These are phyloP conservation scores for Salvia splendens DNA, from an alignment of 257 asterid species.

Conservation along the genomic window DNA sequence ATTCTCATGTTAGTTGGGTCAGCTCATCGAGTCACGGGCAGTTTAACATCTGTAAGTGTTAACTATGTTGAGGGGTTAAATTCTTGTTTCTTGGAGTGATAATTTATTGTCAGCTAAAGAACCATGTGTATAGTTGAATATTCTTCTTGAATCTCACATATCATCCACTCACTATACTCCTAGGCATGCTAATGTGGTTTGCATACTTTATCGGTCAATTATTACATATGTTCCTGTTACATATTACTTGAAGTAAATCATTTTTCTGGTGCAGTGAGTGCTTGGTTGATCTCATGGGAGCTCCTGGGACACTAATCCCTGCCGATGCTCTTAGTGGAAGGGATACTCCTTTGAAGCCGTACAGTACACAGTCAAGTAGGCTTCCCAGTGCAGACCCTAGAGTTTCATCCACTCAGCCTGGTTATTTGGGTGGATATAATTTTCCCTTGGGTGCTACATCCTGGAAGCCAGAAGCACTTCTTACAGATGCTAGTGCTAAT, in stretches of 20 bases:
- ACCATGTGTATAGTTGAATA: conserved; percentile 13
- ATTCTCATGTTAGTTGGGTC: too few relatives aligned
- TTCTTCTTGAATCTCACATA: conserved; percentile 17
- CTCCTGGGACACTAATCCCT: conserved; percentile 96
- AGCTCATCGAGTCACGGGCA: neutral
- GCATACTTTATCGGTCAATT: conserved; percentile 27
- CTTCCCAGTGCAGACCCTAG: conserved; percentile 50
- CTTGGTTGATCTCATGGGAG: conserved; percentile 99
- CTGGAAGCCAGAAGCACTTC: conserved; percentile 47
- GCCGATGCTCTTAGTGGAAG: conserved; percentile 74
- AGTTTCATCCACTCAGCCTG: conserved; percentile 42
- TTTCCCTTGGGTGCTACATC: conserved; percentile 40
- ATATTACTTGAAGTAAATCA: conserved; percentile 38
- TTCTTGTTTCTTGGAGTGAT: neutral
- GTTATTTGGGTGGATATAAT: conserved; percentile 41
- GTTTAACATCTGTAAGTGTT: neutral
- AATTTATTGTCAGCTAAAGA: neutral
- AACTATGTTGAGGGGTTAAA: conserved; percentile 7
- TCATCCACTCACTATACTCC: conserved; percentile 10
- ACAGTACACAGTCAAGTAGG: conserved; percentile 50
- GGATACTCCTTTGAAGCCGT: conserved; percentile 62
- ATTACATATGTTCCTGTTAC: conserved; percentile 7
- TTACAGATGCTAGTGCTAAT: conserved; percentile 45
- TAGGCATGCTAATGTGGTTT: conserved; percentile 20
- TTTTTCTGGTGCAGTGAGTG: conserved; percentile 74